Conservation (phyloP, 1,284 basidiomycete species). For the Heterobasidion irregulare region DNA sequence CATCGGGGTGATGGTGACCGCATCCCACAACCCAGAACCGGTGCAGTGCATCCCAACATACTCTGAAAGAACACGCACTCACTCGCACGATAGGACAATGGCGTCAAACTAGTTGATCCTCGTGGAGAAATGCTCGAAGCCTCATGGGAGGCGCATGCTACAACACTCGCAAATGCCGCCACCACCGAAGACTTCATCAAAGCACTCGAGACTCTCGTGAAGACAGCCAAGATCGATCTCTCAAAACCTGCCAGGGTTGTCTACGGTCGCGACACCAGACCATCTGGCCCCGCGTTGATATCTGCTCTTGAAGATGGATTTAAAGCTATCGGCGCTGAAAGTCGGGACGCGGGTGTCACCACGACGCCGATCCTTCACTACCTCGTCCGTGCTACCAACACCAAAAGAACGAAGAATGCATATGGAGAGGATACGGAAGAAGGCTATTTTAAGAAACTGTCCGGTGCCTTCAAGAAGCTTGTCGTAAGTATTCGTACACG, state of each 20-base stretch:
- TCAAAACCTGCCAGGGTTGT: constrained; percentile 76
- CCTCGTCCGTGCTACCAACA: constrained; percentile 87
- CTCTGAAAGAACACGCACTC: background rate
- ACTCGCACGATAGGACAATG: constrained; percentile 73
- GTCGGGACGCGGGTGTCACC: constrained; percentile 74
- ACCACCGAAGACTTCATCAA: constrained; percentile 68
- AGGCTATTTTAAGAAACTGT: constrained; percentile 85
- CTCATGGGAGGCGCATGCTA: constrained; percentile 90
- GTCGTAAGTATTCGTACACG: constrained; percentile 47
- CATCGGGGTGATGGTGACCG: constrained; percentile 98
- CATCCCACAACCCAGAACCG: constrained; percentile 95
- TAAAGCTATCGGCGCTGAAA: constrained; percentile 54
- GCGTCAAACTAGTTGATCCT: constrained; percentile 96
- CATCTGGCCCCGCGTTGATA: constrained; percentile 81
- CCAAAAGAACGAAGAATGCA: constrained; percentile 63
- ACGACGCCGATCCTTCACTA: constrained; percentile 98
- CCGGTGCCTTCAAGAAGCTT: constrained; percentile 80
- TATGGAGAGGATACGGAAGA: constrained; percentile 83
- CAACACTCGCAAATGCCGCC: constrained; percentile 81
- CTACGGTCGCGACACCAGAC: constrained; percentile 91
- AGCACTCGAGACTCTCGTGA: constrained; percentile 59
- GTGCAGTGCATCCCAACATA: constrained; percentile 28
- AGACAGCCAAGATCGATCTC: constrained; percentile 70
- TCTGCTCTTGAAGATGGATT: constrained; percentile 82
- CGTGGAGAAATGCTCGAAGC: constrained; percentile 99